Evolutionary conservation across 2,329 filamentous ascomycete genomes (phyloP).

Genomic region (Xylariaceae sp.): DNA sequence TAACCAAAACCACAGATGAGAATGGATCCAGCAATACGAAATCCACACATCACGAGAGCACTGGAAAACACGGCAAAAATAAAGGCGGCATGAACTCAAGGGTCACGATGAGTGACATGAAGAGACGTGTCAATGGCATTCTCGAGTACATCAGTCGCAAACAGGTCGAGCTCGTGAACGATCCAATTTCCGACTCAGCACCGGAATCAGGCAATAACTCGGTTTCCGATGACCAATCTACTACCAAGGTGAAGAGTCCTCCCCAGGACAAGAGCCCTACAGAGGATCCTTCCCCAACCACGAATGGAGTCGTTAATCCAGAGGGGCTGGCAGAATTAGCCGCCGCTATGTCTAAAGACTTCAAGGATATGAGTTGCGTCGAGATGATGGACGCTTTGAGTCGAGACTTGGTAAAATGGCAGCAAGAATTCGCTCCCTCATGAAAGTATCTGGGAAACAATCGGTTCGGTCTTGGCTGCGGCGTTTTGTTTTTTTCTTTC

Average conservation of each 20-base stretch:
- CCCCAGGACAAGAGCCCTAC: conserved; percentile 20
- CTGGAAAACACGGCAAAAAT: conserved; percentile 52
- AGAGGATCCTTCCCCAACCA: conserved; percentile 6
- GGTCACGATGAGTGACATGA: conserved; percentile 84
- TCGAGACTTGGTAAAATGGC: conserved; percentile 78
- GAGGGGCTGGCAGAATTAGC: conserved; percentile 22
- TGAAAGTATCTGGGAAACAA: not conserved
- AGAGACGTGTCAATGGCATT: conserved; percentile 76
- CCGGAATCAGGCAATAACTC: conserved; percentile 39
- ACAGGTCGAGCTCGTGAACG: conserved; percentile 78
- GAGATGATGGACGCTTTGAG: conserved; percentile 91
- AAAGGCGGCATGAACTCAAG: conserved; percentile 59
- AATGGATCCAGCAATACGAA: conserved; percentile 33
- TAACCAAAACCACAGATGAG: conserved; percentile 45
- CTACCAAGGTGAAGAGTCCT: conserved; percentile 35
- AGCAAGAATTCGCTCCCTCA: conserved; percentile 62
- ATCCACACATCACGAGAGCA: conserved; percentile 32
- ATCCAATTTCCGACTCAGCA: conserved; percentile 42
- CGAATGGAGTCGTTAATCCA: conserved; percentile 29
- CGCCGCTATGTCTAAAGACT: conserved; percentile 46
- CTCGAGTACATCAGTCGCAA: conserved; percentile 87
- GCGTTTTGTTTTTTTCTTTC: conserved; percentile 6
- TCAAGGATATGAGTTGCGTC: conserved; percentile 71
- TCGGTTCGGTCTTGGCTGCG: conserved; percentile 19
- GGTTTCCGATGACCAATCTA: conserved; percentile 36